phyloP scores from a whole-genome alignment of 345 rosid genomes.

The Corchorus olitorius region DNA sequence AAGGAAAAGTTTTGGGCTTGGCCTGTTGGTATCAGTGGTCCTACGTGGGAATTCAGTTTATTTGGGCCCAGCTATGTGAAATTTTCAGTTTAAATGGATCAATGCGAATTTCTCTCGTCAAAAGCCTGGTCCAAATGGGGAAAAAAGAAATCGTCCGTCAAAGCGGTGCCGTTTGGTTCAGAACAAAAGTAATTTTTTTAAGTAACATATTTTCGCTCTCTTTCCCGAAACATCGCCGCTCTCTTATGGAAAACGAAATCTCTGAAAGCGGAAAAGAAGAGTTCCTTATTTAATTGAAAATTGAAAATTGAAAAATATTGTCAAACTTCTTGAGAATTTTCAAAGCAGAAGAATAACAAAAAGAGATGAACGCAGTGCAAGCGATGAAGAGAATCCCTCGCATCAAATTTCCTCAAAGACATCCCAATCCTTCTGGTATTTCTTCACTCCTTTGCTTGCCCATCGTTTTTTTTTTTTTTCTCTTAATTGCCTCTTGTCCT shows the following conservation, averaged over 20 bases:
- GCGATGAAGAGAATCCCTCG: constrained; percentile 83
- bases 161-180: neutral
- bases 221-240: constrained; percentile 13
- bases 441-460: neutral
- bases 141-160: too few species aligned
- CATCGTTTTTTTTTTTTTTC: neutral
- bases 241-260: neutral
- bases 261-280: neutral
- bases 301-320: constrained; percentile 17
- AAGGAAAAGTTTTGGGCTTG: neutral
- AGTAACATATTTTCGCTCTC: neutral
- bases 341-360: constrained; percentile 18
- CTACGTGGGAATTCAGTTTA: neutral
- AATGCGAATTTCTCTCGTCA: neutral
- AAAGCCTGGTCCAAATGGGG: too few species aligned
- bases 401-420: constrained; percentile 79
- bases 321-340: constrained; percentile 20
- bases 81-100: neutral
- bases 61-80: too few species aligned
- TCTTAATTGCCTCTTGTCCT: too few species aligned
- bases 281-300: too few species aligned
- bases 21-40: neutral
- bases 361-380: constrained; percentile 56
- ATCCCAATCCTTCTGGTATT: constrained; percentile 52
- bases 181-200: neutral